Evolutionary conservation across 2,329 filamentous ascomycete genomes (phyloP).

Genomic region (Paramyrothecium sp.): DNA sequence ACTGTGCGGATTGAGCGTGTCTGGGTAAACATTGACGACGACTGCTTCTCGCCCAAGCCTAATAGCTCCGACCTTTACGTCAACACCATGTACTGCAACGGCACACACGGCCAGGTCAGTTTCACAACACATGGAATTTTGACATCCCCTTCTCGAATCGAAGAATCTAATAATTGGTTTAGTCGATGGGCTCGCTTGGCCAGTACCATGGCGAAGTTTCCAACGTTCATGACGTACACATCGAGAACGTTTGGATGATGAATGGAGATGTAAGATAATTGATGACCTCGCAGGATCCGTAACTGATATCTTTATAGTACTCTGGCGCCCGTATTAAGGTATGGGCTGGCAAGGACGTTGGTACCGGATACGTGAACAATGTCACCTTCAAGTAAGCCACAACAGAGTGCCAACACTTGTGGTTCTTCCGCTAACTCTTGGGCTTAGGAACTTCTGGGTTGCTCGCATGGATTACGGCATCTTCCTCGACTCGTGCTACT

Average conservation of each 20-base stretch:
- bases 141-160: too few relatives aligned
- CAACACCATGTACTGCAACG: constrained; percentile 60
- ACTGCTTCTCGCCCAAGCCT: constrained; percentile 61
- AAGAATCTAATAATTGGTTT: too few relatives aligned
- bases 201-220: constrained; percentile 55
- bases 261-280: constrained; percentile 28
- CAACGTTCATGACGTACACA: constrained; percentile 54
- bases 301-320: constrained; percentile 5
- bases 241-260: constrained; percentile 59
- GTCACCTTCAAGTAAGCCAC: constrained; percentile 47
- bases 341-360: constrained; percentile 57
- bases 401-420: too few relatives aligned
- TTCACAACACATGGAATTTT: too few relatives aligned
- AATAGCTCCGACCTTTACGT: constrained; percentile 58
- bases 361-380: constrained; percentile 61
- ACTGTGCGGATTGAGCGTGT: constrained; percentile 48
- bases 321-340: constrained; percentile 59
- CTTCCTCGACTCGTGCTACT: constrained; percentile 63
- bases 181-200: constrained; percentile 55
- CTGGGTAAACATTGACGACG: constrained; percentile 55
- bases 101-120: constrained; percentile 47
- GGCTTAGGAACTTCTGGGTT: constrained; percentile 50
- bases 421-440: background rate
- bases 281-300: too few relatives aligned
- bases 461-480: constrained; percentile 57